Evolutionary conservation across 176 grass and related monocot species (phyloP).

Genomic region (Poa pratensis): DNA sequence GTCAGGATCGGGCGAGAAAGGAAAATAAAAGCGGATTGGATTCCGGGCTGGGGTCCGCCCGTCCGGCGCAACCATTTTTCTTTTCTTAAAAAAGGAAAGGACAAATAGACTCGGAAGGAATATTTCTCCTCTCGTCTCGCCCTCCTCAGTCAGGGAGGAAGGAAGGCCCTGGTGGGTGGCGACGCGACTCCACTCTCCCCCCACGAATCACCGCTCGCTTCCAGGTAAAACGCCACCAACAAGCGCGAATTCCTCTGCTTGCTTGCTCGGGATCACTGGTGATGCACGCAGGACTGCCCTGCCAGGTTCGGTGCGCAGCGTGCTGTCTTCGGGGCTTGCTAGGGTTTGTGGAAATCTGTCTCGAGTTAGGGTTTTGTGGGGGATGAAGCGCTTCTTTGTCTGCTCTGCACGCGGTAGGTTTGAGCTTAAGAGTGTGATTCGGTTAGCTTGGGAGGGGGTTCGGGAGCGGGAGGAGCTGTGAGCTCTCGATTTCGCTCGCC

Average conservation of each 20-base stretch:
- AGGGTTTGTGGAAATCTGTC: slow-evolving; percentile 44
- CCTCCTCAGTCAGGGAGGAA: not conserved
- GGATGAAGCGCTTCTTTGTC: not conserved
- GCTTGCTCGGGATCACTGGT: not conserved
- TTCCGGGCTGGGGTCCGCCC: slow-evolving; percentile 37
- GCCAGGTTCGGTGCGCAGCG: not conserved
- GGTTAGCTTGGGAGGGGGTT: not conserved
- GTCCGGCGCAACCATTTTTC: not conserved
- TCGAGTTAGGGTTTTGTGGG: slow-evolving; percentile 2
- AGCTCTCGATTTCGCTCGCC: not conserved
- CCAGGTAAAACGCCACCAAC: slow-evolving; percentile 16
- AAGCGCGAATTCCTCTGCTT: not conserved
- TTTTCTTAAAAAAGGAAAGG: not conserved
- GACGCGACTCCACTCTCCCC: slow-evolving; percentile 13
- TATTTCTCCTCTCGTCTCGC: slow-evolving; percentile 19
- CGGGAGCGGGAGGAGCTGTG: not conserved
- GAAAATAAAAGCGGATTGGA: slow-evolving; percentile 46
- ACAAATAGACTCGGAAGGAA: not conserved
- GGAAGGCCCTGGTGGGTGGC: not conserved
- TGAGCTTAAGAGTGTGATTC: not conserved
- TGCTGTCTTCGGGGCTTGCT: slow-evolving; percentile 19
- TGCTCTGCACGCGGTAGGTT: not conserved
- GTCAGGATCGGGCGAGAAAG: not conserved
- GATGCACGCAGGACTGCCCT: not conserved
- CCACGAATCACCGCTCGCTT: not conserved